Percentiles rank a stretch among this genome's conserved stretches.
phyloP scores from a whole-genome alignment of 2,329 filamentous ascomycete genomes.

The Paecilomyces niveus region DNA sequence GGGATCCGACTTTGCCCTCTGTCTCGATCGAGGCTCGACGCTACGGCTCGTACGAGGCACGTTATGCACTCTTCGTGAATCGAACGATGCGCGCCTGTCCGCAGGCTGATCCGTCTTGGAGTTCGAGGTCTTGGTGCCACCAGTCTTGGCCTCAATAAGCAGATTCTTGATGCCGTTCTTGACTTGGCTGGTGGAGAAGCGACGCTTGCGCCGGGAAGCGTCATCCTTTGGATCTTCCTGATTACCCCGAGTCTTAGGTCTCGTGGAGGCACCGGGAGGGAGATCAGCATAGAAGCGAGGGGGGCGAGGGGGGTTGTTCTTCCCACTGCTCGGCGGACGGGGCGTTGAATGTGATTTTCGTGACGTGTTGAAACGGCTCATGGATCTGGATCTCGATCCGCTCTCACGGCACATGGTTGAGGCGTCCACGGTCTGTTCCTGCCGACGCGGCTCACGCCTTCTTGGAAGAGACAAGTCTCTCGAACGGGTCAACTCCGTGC shows the following conservation, averaged over 20 bases:
- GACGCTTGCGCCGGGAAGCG: background rate
- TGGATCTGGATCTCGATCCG: background rate
- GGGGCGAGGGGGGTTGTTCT: background rate
- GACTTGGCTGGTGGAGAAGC: background rate
- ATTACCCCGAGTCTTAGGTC: background rate
- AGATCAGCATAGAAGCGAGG: conserved; percentile 6
- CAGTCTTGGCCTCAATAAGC: background rate
- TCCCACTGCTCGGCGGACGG: background rate
- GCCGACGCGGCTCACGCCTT: background rate
- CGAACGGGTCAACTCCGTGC: background rate
- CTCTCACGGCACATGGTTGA: background rate
- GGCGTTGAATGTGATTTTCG: background rate
- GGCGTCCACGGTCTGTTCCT: background rate
- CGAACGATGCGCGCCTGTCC: background rate
- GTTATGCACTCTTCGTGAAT: background rate
- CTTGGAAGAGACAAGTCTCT: background rate
- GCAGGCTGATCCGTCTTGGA: background rate
- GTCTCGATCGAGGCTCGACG: background rate
- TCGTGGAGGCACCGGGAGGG: background rate
- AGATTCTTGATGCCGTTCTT: background rate
- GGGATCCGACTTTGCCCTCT: background rate
- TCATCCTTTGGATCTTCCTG: background rate
- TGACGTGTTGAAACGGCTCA: background rate
- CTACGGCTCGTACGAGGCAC: background rate
- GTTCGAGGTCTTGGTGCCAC: background rate